phyloP scores from a whole-genome alignment of 2,329 filamentous ascomycete species.

The Clarireedia monteithiana region DNA sequence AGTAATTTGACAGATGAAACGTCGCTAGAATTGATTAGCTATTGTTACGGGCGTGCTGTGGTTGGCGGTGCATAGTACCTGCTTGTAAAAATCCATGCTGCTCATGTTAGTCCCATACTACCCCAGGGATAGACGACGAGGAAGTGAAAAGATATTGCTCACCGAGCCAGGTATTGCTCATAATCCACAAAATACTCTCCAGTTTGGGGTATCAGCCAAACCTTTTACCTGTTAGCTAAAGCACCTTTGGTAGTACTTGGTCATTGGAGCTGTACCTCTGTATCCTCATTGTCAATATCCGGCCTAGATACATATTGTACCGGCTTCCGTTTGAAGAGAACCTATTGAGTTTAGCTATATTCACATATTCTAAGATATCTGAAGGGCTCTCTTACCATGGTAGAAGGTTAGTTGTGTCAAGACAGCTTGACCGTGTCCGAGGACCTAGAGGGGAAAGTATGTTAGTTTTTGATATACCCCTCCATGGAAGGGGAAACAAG shows the following conservation, averaged over 20 bases:
- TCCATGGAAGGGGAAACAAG: conserved; percentile 6
- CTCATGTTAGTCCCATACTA: conserved; percentile 3
- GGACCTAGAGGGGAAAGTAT: conserved; percentile 16
- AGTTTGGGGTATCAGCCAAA: conserved; percentile 87
- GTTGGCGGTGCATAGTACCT: conserved; percentile 45
- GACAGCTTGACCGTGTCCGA: conserved; percentile 10
- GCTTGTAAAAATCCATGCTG: conserved; percentile 89
- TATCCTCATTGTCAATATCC: conserved; percentile 68
- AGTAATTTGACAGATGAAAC: conserved; percentile 93
- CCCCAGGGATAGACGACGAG: neutral
- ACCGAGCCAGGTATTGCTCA: conserved; percentile 62
- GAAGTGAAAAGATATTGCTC: conserved; percentile 52
- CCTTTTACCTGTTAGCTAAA: conserved; percentile 39
- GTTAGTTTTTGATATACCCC: conserved; percentile 21
- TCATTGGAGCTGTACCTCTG: conserved; percentile 55
- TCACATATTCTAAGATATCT: neutral
- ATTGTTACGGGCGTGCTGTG: neutral
- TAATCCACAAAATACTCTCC: conserved; percentile 86
- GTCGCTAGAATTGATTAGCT: conserved; percentile 38
- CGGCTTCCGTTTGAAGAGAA: conserved; percentile 92
- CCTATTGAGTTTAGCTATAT: conserved; percentile 43
- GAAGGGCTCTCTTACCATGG: conserved; percentile 21
- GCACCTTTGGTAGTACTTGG: conserved; percentile 6
- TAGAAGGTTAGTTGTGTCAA: conserved; percentile 13
- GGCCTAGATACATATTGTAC: conserved; percentile 72